A percentile compares a stretch with the other conserved stretches of the same genome.
Conservation (phyloP, 768 basidiomycete species). For the Obba rivulosa region DNA sequence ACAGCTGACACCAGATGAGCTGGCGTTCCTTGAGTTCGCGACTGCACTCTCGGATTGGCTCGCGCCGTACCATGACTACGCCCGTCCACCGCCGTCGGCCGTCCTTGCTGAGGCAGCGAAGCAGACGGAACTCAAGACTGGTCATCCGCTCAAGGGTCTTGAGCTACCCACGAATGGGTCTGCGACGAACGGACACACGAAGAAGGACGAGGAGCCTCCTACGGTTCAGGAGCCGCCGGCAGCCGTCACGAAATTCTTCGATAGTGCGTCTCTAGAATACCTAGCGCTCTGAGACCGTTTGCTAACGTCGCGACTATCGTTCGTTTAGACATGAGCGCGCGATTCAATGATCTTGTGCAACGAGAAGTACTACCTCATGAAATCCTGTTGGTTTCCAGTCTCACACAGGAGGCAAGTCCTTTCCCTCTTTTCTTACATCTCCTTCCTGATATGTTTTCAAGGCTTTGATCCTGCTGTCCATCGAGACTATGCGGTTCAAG, state of each 20-base stretch:
- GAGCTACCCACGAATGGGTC: constrained; percentile 37
- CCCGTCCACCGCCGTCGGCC: constrained; percentile 62
- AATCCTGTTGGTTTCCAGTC: constrained; percentile 64
- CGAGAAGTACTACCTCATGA: constrained; percentile 41
- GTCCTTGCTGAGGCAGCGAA: constrained; percentile 75
- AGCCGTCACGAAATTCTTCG: constrained; percentile 52
- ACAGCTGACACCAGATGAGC: constrained; percentile 66
- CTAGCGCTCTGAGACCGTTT: not conserved
- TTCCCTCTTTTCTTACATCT: not conserved
- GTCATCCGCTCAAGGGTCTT: constrained; percentile 60
- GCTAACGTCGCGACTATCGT: not conserved
- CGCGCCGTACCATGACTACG: constrained; percentile 67
- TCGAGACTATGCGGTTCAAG: constrained; percentile 75
- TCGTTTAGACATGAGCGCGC: constrained; percentile 45
- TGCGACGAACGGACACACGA: constrained; percentile 41
- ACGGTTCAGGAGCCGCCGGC: constrained; percentile 58
- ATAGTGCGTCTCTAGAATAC: constrained; percentile 35
- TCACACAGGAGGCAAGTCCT: constrained; percentile 64
- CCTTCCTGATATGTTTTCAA: constrained; percentile 19
- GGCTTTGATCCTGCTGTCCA: constrained; percentile 67
- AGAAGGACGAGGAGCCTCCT: constrained; percentile 71
- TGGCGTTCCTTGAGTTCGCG: constrained; percentile 51
- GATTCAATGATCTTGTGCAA: constrained; percentile 41
- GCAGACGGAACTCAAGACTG: constrained; percentile 65
- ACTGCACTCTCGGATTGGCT: constrained; percentile 68